Conservation (phyloP, 2,329 filamentous ascomycete genomes). For the Penicillium sp. region DNA sequence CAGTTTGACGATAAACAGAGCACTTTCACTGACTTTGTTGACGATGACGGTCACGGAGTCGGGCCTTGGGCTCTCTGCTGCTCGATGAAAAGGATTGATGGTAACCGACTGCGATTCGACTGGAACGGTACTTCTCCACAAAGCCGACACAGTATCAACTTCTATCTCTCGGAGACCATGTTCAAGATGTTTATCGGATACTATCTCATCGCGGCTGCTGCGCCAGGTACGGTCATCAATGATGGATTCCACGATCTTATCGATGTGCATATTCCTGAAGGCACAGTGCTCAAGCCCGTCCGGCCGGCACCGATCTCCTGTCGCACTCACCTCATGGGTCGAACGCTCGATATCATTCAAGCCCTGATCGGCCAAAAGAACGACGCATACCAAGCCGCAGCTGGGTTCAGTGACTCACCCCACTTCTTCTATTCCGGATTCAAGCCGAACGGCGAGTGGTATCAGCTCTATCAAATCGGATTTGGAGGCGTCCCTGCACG, state of each 20-base stretch:
- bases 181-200: conserved; percentile 56
- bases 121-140: conserved; percentile 54
- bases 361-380: conserved; percentile 54
- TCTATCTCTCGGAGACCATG: conserved; percentile 52
- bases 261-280: conserved; percentile 50
- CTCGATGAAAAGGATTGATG: conserved; percentile 48
- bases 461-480: conserved; percentile 54
- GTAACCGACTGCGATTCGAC: conserved; percentile 50
- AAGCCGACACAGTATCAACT: conserved; percentile 51
- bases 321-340: conserved; percentile 52
- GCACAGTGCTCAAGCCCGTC: conserved; percentile 50
- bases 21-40: conserved; percentile 53
- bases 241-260: conserved; percentile 55
- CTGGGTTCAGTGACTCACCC: conserved; percentile 54
- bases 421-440: conserved; percentile 56
- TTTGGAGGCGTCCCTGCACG: conserved; percentile 54
- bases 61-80: conserved; percentile 53
- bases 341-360: conserved; percentile 54
- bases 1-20: conserved; percentile 48
- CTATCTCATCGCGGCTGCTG: conserved; percentile 53
- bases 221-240: conserved; percentile 53
- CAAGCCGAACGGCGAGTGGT: conserved; percentile 52
- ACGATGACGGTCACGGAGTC: conserved; percentile 51
- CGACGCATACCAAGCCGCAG: conserved; percentile 50
- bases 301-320: conserved; percentile 52